These are phyloP conservation scores for Acanthamoeba triangularis DNA, from an alignment of 208 protist genomes.

Conservation along the genomic window DNA sequence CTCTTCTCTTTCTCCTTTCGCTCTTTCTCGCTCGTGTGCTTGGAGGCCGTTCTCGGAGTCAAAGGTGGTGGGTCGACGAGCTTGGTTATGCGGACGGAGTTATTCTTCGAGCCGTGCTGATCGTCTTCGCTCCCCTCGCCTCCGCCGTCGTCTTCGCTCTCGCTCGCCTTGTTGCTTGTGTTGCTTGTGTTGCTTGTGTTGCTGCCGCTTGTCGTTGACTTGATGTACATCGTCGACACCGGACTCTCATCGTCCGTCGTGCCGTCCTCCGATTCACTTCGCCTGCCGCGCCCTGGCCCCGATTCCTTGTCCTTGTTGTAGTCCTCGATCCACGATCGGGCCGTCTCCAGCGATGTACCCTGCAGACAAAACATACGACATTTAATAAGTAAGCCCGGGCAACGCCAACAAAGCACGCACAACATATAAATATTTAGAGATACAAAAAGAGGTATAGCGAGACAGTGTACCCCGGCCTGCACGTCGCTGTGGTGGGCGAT, in stretches of 20 bases:
- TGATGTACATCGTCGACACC: not conserved
- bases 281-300: not conserved
- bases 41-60: not conserved
- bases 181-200: no score
- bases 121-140: not conserved
- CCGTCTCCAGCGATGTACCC: not conserved
- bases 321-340: not conserved
- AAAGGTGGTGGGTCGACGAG: not conserved
- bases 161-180: not conserved
- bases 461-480: conserved; percentile 18
- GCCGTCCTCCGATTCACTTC: no score
- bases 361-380: not conserved
- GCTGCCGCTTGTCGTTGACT: not conserved
- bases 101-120: not conserved
- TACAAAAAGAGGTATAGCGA: no score
- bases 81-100: conserved; percentile 1
- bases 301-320: conserved; percentile 3
- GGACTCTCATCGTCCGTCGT: not conserved
- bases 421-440: no score
- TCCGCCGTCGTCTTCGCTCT: not conserved
- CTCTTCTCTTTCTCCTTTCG: conserved; percentile 24
- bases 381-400: not conserved
- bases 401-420: no score
- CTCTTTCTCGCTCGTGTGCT: conserved; percentile 7
- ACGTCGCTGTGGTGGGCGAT: not conserved